A percentile compares a stretch with the other conserved stretches of the same genome.
Evolutionary conservation across 257 asterid species (phyloP).

Genomic region (Lithospermum erythrorhizon): DNA sequence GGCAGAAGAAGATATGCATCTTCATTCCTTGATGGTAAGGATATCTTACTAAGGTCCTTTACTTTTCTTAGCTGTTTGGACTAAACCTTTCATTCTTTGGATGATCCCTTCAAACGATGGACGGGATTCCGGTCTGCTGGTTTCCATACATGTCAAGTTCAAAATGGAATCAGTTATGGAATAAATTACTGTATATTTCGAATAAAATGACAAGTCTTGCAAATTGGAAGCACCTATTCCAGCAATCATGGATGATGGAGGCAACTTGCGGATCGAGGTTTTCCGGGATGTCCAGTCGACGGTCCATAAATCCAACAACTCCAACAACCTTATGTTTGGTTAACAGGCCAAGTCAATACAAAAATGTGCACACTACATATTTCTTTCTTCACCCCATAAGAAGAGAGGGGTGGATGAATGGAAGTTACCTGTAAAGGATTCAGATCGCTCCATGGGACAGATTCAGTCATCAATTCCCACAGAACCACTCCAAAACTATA

Average conservation of each 20-base stretch:
- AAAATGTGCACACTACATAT: background rate
- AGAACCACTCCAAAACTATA: constrained; percentile 63
- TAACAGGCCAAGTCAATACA: background rate
- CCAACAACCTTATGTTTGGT: constrained; percentile 43
- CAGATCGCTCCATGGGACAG: constrained; percentile 53
- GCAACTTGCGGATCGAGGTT: constrained; percentile 43
- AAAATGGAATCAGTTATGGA: background rate
- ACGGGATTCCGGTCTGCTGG: constrained; percentile 53
- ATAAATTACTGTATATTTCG: background rate
- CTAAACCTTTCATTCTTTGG: constrained; percentile 28
- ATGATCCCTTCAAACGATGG: constrained; percentile 56
- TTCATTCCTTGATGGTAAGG: background rate
- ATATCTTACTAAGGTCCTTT: background rate
- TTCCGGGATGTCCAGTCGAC: constrained; percentile 46
- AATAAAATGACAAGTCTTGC: background rate
- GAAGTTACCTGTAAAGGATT: constrained; percentile 47
- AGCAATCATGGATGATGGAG: constrained; percentile 54
- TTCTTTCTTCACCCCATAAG: background rate
- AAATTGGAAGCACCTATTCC: constrained; percentile 42
- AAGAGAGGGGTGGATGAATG: background rate
- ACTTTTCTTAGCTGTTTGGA: constrained; percentile 18
- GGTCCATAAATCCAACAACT: constrained; percentile 66
- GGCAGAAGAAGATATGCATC: background rate
- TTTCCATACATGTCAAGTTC: constrained; percentile 3
- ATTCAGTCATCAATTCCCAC: constrained; percentile 68